Percentiles rank a stretch among this genome's conserved stretches.
Conservation (phyloP, 2,329 filamentous ascomycete genomes). For the Ophiosphaerella narmari region DNA sequence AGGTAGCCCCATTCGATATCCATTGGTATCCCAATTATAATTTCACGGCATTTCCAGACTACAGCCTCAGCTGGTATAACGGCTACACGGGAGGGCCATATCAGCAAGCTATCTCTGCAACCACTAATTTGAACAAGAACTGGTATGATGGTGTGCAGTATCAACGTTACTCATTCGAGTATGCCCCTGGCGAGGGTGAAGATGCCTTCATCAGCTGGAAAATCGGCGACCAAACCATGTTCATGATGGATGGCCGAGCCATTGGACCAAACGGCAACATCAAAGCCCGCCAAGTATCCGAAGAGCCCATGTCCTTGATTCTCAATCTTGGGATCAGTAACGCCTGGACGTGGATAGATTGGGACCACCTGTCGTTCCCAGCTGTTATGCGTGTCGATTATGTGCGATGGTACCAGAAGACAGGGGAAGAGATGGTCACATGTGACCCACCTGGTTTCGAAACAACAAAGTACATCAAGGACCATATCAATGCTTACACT, state of each 20-base stretch:
- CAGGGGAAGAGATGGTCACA: conserved; percentile 54
- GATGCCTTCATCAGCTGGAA: conserved; percentile 58
- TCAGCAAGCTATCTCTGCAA: conserved; percentile 61
- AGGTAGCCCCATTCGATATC: conserved; percentile 56
- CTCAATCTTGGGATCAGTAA: conserved; percentile 59
- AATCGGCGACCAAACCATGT: conserved; percentile 57
- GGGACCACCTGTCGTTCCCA: conserved; percentile 53
- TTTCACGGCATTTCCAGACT: conserved; percentile 57
- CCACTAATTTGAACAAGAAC: conserved; percentile 58
- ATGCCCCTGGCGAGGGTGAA: conserved; percentile 54
- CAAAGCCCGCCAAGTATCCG: conserved; percentile 52
- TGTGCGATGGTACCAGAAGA: conserved; percentile 59
- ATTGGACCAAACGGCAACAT: conserved; percentile 61
- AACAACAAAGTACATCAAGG: conserved; percentile 57
- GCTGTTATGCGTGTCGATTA: conserved; percentile 61
- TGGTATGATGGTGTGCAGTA: conserved; percentile 61
- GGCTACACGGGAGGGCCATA: conserved; percentile 59
- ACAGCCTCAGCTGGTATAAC: conserved; percentile 55
- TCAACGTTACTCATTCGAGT: conserved; percentile 62
- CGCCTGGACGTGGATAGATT: conserved; percentile 56
- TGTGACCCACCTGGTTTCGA: conserved; percentile 61
- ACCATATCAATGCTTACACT: conserved; percentile 54
- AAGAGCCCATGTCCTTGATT: conserved; percentile 61
- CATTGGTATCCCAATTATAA: conserved; percentile 59
- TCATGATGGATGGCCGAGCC: conserved; percentile 57